phyloP scores from a whole-genome alignment of 2,329 filamentous ascomycete genomes.

The Colletotrichum orchidophilum region DNA sequence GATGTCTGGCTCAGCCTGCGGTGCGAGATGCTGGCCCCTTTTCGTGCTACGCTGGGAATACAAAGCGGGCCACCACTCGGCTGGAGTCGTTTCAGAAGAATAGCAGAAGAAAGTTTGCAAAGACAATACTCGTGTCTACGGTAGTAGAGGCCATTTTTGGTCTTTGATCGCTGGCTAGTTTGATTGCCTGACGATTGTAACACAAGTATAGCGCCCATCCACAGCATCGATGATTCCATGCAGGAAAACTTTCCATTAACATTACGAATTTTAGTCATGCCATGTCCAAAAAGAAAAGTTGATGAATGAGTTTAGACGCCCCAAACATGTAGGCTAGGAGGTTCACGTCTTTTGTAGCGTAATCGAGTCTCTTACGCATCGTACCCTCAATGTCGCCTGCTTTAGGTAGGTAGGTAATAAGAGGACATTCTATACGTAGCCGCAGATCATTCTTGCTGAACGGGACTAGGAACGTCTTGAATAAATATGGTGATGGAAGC shows the following conservation, averaged over 20 bases:
- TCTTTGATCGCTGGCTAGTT: not conserved
- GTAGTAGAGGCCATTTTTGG: not conserved
- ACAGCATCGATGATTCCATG: not conserved
- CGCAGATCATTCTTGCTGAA: not conserved
- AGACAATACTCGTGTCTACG: not conserved
- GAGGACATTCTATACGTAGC: not conserved
- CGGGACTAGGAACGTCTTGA: not conserved
- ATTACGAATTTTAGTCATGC: not conserved
- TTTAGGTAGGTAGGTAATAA: not conserved
- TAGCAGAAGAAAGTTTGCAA: not conserved
- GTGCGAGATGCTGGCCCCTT: not conserved
- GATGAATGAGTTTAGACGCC: not conserved
- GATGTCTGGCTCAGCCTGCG: not conserved
- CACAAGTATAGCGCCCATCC: not conserved
- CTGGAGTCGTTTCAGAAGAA: not conserved
- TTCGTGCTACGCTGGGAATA: not conserved
- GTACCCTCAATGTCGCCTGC: not conserved
- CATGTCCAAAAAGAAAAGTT: not conserved
- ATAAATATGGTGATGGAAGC: not conserved
- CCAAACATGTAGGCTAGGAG: not conserved
- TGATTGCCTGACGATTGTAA: not conserved
- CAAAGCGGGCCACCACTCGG: not conserved
- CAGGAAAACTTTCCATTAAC: not conserved
- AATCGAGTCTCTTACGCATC: not conserved
- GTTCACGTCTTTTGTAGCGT: not conserved